Base-by-base conservation (phyloP, 495 filamentous ascomycete species). In the Bathelium albidoporum region DNA sequence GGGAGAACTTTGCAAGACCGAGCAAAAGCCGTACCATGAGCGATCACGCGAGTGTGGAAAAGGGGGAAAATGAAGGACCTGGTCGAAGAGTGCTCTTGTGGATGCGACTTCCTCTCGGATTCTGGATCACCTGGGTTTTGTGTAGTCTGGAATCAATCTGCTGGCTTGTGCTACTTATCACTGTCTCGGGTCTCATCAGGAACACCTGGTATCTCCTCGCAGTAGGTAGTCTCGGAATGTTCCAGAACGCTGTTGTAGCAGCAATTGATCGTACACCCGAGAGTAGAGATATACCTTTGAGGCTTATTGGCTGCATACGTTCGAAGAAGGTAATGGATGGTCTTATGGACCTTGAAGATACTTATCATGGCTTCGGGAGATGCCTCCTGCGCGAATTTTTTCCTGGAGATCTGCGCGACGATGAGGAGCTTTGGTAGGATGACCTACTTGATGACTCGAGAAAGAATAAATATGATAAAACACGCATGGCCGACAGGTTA, bases 191-290 rank as follows among this genome's bases (percentile, higher is more conserved):
- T 7, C 43, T 55, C 32, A 2, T 9, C 2, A 22, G 55, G 28
- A n/a, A 64, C 32, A 64, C 62, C 3, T 64, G 62, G 62, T 64
- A 53, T 39, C n/a, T 64, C 10, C 58, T 64, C 2, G 62, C 28
- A n/a, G 32, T 41, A 18, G 62, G 62, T 7, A 29, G 59, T 32
- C 9, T 64, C n/a, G 62, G 62, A 10, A 59, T 64, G 5, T 5
- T 39, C 14, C 34, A 39, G 34, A 39, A 39, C 14, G 14, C 34
- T 39, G 34, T 39, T 39, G 34, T 39, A 5, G 34, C 34, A 39
- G 62, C 49, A 32, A 62, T 62, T 5, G 24, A 63, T 22, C 45
- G 62, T 24, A 7, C 34, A 31, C 62, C 62, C 2, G 18, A 60
- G 29, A 55, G 49, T 10, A 59, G 29, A 22, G 62, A 55, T 55